Conservation (phyloP, 73 alveolate genomes). For the Urostyla sp. region DNA sequence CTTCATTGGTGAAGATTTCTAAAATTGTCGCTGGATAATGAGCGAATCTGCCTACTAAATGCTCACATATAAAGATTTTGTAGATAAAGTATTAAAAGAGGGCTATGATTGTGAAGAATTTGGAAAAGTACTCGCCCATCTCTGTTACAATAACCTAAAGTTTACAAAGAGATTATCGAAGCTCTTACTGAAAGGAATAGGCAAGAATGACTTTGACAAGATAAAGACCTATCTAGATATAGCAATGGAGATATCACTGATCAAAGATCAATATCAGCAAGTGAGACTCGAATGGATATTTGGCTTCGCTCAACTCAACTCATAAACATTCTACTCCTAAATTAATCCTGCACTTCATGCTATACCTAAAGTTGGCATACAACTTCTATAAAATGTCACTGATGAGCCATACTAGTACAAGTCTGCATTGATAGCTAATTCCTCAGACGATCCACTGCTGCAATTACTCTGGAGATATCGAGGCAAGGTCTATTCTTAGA, state of each 20-base stretch:
- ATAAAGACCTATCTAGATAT: constrained; percentile 67
- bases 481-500: constrained; percentile 68
- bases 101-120: constrained; percentile 49
- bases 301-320: constrained; percentile 51
- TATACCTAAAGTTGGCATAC: constrained; percentile 36
- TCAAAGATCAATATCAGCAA: constrained; percentile 51
- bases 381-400: background rate
- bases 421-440: constrained; percentile 7
- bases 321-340: background rate
- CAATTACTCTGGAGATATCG: constrained; percentile 72
- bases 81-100: constrained; percentile 23
- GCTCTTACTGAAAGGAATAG: constrained; percentile 60
- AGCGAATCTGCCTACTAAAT: constrained; percentile 21
- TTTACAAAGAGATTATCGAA: constrained; percentile 47
- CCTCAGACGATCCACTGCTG: constrained; percentile 47
- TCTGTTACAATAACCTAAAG: constrained; percentile 46
- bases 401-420: constrained; percentile 53
- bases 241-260: constrained; percentile 38
- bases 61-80: constrained; percentile 7
- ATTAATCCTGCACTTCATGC: constrained; percentile 3
- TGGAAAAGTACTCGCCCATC: constrained; percentile 68
- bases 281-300: constrained; percentile 75
- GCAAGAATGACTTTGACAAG: constrained; percentile 63
- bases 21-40: background rate
- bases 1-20: no score